Conservation (phyloP, 179 eudicot genomes). For the Beta corolliflora region DNA sequence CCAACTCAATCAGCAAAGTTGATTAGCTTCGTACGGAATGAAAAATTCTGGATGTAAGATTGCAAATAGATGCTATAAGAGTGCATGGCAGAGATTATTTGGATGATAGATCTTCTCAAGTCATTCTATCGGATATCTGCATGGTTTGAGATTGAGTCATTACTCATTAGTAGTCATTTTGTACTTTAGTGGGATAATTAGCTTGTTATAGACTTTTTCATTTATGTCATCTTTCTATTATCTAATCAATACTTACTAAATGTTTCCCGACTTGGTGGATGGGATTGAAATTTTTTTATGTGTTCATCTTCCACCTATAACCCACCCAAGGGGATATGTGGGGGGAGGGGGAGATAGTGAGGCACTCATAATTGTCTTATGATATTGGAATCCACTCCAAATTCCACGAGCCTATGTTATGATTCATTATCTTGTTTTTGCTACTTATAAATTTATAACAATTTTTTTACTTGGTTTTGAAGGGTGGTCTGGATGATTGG, state of each 20-base stretch:
- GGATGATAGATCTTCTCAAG: slow-evolving; percentile 10
- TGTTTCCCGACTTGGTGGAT: too few relatives aligned
- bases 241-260: not conserved
- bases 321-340: not conserved
- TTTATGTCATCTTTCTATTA: not conserved
- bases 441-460: not conserved
- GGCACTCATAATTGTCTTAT: not conserved
- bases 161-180: not conserved
- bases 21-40: not conserved
- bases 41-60: not conserved
- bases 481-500: too few relatives aligned
- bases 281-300: not conserved
- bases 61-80: not conserved
- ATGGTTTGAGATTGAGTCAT: not conserved
- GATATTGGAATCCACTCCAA: not conserved
- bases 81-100: not conserved
- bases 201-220: not conserved
- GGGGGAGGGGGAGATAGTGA: too few relatives aligned
- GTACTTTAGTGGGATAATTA: not conserved
- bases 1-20: not conserved
- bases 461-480: too few relatives aligned
- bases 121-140: not conserved
- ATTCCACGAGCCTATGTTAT: not conserved
- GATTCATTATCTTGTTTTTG: not conserved
- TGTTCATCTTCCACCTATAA: not conserved